phyloP scores from a whole-genome alignment of 1,284 basidiomycete species.

The Pascua guehoae region DNA sequence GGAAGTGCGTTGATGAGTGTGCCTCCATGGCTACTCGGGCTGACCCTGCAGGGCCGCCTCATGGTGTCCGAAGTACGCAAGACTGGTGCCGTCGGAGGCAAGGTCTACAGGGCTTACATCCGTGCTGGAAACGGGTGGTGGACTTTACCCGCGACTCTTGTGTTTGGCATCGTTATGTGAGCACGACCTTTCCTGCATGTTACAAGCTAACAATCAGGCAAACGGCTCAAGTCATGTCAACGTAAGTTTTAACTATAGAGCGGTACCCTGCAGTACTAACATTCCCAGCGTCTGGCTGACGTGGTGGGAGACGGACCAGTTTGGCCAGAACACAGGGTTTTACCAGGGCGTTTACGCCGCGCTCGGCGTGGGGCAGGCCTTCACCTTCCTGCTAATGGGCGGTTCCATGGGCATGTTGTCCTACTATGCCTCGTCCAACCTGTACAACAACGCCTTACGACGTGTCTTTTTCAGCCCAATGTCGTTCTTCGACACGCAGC shows the following conservation, averaged over 20 bases:
- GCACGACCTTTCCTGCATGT: not conserved
- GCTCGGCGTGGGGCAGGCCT: slow-evolving; percentile 56
- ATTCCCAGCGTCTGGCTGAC: slow-evolving; percentile 55
- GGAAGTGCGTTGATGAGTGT: slow-evolving; percentile 33
- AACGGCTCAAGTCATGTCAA: slow-evolving; percentile 51
- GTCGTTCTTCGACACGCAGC: slow-evolving; percentile 67
- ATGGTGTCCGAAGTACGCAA: slow-evolving; percentile 52
- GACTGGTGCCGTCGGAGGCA: slow-evolving; percentile 62
- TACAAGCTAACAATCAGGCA: slow-evolving; percentile 50
- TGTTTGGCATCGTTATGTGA: slow-evolving; percentile 57
- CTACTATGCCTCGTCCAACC: slow-evolving; percentile 58
- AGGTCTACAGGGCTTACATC: slow-evolving; percentile 67
- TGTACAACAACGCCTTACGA: slow-evolving; percentile 57
- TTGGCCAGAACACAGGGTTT: slow-evolving; percentile 48
- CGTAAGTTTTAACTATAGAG: slow-evolving; percentile 12
- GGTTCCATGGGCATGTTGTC: slow-evolving; percentile 58
- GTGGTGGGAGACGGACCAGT: slow-evolving; percentile 64
- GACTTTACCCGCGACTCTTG: slow-evolving; percentile 59
- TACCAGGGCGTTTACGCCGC: slow-evolving; percentile 71
- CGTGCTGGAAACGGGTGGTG: slow-evolving; percentile 60
- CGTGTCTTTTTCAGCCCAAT: slow-evolving; percentile 66
- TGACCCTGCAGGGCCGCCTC: slow-evolving; percentile 30
- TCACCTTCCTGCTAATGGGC: slow-evolving; percentile 61
- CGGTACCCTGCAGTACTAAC: too few species aligned
- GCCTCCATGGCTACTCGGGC: too few species aligned